These are phyloP conservation scores for Polysphondylium violaceum DNA, from an alignment of 78 protist species.

Conservation along the genomic window DNA sequence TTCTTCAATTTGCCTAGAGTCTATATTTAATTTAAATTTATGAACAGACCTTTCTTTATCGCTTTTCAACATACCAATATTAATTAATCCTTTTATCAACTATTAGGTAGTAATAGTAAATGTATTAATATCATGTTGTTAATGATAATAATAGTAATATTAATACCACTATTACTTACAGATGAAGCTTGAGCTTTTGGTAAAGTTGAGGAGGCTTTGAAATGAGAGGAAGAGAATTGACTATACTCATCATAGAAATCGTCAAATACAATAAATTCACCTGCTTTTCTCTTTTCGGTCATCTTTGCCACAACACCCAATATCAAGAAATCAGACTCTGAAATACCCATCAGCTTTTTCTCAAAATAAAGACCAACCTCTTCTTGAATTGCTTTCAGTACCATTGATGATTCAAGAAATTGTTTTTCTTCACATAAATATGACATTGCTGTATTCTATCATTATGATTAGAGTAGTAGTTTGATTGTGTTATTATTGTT, in stretches of 20 bases:
- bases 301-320: neutral
- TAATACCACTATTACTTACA: neutral
- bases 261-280: conserved; percentile 1
- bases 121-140: neutral
- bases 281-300: neutral
- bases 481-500: neutral
- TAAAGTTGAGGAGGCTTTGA: neutral
- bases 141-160: neutral
- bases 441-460: neutral
- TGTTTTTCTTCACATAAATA: neutral
- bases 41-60: conserved; percentile 6
- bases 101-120: neutral
- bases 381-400: neutral
- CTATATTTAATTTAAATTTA: neutral
- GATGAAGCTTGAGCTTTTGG: neutral
- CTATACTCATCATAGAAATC: conserved; percentile 43
- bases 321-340: neutral
- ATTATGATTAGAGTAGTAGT: neutral
- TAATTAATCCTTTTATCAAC: neutral
- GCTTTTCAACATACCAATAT: neutral
- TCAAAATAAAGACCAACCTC: neutral
- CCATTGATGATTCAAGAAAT: neutral
- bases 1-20: neutral
- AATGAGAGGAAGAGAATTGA: conserved; percentile 2
- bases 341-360: neutral